Evolutionary conservation across 768 basidiomycete species (phyloP), one percentile per base, ranked within the genome.

Genomic region (Mycena floridula): DNA sequence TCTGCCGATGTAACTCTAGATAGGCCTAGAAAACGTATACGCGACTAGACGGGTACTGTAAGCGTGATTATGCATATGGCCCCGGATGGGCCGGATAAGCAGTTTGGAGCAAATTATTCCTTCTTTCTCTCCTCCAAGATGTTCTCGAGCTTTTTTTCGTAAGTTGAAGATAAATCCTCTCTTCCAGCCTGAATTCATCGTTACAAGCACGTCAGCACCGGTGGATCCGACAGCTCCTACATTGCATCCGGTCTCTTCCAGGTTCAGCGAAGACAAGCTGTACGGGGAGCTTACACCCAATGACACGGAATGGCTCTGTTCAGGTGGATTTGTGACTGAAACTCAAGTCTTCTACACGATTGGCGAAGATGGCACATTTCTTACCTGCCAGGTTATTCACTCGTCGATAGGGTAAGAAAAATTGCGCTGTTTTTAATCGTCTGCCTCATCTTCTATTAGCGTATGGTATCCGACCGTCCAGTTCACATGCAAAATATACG

Each of bases 381-480:
- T 93, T 49, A 82, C 86, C 79, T 82, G 77, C 57, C 91, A 93
- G 64, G 72, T 93, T 43, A 92, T 94, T 54, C 86, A 93, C 67
- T 91, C 89, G 1, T 73, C 85, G 23, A 76, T 91, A 43, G 94
- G 93, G 93, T 93, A 54, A 60, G 89, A n/a, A n/a, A n/a, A n/a
- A 22, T 8, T 16, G 20, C 37, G 18, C 53, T 47, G 35, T 39
- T 35, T 27, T 23, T 44, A 21, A 37, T 42, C 45, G 25, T 44
- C 47, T 52, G 42, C 26, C 32, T 35, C 42, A 47, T 40, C 40
- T 26, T 44, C 32, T 3, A 18, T 51, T 53, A 95, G 93, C 20
- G 61, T 97, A 48, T 93, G 94, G 82, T 94, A 88, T 59, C 93
- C 96, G 3, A 89, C 85, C 24, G 83, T 95, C 55, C 95, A 99